Base-by-base conservation (phyloP, 176 grass and related monocot genomes). In the maize (Zea mays) region DNA sequence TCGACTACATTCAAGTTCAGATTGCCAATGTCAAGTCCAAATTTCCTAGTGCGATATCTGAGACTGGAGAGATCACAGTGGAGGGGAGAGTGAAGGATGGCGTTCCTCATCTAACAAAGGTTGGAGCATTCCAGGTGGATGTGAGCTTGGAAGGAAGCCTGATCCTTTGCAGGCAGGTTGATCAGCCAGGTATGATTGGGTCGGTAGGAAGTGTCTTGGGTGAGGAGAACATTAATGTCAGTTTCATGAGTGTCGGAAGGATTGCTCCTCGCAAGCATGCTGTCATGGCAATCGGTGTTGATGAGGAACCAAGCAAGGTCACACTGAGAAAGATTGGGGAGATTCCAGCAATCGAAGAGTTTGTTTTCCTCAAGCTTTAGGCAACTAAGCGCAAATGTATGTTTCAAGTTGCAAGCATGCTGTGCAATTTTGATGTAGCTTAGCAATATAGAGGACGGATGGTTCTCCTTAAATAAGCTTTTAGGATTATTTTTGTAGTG, bases 211-310 rank as follows among this genome's bases (percentile, higher is more conserved):
- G 87, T 7, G 83, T 92, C 19, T 36, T 97, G n/a, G 93, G 89
- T 2, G 87, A 90, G 68, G 86, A 88, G 75, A 97, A 97, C 7
- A 82, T 97, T 17, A 97, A 97, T 71, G 93, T 97, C 46, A 97
- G 85, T 80, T 97, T 97, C 88, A 97, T 97, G 93, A 97, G 93
- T 39, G 93, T 97, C 0, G 93, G 93, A 19, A 84, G 93, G 20
- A 78, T 73, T 2, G 93, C 85, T 9, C 93, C 93, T 55, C 86
- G 93, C 46, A 87, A 87, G 71, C 90, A 81, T 5, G 93, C 93
- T 4, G 80, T 97, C 21, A 97, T 97, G 93, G 90, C 93, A 0
- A 97, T 97, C 0, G 93, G 93, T 4, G 90, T 97, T 19, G 93
- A 97, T 12, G 93, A 97, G 15, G 82, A 87, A 41, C 93, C 93